These are phyloP conservation scores for Lunularia cruciata DNA, from an alignment of 225 moss, liverwort and hornwort species.

Conservation along the genomic window DNA sequence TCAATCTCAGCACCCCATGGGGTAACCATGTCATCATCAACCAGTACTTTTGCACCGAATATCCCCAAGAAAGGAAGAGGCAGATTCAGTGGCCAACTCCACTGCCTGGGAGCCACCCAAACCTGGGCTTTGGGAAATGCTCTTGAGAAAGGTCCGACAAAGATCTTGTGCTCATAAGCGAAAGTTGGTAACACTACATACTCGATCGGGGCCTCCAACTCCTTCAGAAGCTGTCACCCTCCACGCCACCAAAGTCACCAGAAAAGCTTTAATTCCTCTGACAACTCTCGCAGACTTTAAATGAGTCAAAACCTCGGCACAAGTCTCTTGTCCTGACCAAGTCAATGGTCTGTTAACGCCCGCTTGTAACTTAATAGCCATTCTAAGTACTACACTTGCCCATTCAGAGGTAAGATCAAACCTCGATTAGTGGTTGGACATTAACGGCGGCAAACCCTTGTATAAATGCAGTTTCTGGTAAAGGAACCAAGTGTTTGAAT, in stretches of 20 bases:
- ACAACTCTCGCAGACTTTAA: no score
- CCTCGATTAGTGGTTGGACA: no score
- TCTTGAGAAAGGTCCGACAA: conserved; percentile 94
- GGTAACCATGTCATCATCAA: conserved; percentile 53
- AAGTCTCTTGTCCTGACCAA: no score
- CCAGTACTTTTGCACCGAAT: conserved; percentile 67
- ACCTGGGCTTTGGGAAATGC: conserved; percentile 87
- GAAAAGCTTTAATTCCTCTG: conserved; percentile 49
- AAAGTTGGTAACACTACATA: conserved; percentile 92
- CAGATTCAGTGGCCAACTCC: conserved; percentile 98
- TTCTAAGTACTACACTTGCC: no score
- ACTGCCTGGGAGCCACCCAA: conserved; percentile 97
- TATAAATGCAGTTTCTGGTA: no score
- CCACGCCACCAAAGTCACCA: conserved; percentile 63
- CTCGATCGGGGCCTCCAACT: conserved; percentile 84
- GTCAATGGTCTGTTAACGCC: no score
- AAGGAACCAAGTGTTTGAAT: no score
- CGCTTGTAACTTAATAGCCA: no score
- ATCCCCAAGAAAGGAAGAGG: conserved; percentile 94
- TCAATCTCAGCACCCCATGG: conserved; percentile 96
- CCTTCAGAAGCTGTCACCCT: conserved; percentile 98
- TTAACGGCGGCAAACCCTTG: no score
- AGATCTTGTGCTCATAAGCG: conserved; percentile 98
- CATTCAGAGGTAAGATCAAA: no score
- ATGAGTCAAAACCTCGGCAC: no score